phyloP scores from a whole-genome alignment of 345 rosid genomes.

The Syzygium aqueum region DNA sequence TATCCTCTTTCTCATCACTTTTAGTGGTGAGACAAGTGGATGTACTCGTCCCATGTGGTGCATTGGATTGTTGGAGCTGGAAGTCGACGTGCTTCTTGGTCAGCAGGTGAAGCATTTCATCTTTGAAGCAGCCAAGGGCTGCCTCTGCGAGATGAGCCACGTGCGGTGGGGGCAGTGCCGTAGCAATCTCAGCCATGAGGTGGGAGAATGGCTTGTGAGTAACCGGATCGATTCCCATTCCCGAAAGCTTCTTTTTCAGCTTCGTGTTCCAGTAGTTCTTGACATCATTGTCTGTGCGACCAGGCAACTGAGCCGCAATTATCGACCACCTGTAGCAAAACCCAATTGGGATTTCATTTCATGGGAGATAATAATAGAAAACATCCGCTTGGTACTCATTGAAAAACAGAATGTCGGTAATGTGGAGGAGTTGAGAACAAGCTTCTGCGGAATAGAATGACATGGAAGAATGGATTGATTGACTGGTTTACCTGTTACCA shows the following conservation, averaged over 20 bases:
- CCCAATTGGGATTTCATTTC: not conserved
- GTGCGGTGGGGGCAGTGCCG: conserved; percentile 87
- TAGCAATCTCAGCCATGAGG: conserved; percentile 94
- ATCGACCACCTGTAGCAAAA: conserved; percentile 63
- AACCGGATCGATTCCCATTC: conserved; percentile 89
- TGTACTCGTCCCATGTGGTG: conserved; percentile 15
- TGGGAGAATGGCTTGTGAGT: conserved; percentile 99
- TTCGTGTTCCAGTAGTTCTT: conserved; percentile 95
- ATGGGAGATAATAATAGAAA: not conserved
- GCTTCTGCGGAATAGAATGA: not conserved
- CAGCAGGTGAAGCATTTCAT: conserved; percentile 96
- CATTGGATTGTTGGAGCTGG: conserved; percentile 47
- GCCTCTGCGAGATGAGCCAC: conserved; percentile 94
- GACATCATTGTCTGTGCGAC: conserved; percentile 88
- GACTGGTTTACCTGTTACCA: conserved; percentile 52
- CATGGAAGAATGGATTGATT: not conserved
- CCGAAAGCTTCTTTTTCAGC: conserved; percentile 89
- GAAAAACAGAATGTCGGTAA: not conserved
- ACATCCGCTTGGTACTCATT: not conserved
- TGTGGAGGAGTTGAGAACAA: not conserved
- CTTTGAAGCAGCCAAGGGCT: conserved; percentile 95
- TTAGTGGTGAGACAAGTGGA: conserved; percentile 24
- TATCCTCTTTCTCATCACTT: conserved; percentile 37
- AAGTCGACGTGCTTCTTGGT: conserved; percentile 81
- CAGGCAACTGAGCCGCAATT: conserved; percentile 89